Percentiles rank a stretch among this genome's conserved stretches.
These are phyloP conservation scores for Earliella scabrosa DNA, from an alignment of 1,284 basidiomycete species.

Conservation along the genomic window DNA sequence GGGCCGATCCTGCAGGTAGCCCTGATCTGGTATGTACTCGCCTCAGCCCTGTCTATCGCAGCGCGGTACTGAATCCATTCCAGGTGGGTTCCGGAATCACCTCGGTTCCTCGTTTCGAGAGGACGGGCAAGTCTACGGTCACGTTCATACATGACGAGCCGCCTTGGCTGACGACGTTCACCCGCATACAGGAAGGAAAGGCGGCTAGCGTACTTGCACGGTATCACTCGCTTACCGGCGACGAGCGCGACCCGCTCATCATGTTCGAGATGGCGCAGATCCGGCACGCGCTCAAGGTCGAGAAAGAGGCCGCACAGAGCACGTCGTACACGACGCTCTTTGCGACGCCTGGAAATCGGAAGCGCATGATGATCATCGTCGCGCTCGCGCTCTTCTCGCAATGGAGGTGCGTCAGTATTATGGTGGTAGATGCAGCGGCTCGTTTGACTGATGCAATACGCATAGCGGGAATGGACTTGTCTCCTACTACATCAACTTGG, in stretches of 20 bases:
- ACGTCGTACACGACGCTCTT: slow-evolving; percentile 57
- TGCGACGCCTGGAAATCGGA: slow-evolving; percentile 63
- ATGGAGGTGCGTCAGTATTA: slow-evolving; percentile 63
- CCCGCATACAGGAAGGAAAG: slow-evolving; percentile 44
- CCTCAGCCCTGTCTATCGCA: not conserved
- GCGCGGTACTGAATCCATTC: not conserved
- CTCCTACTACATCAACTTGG: slow-evolving; percentile 68
- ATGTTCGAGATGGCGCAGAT: slow-evolving; percentile 75
- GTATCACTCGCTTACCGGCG: slow-evolving; percentile 66
- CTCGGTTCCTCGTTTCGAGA: slow-evolving; percentile 67
- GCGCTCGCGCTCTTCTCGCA: slow-evolving; percentile 72
- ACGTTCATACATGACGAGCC: not conserved
- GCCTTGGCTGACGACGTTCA: not conserved
- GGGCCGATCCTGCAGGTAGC: slow-evolving; percentile 64
- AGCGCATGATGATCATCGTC: slow-evolving; percentile 69
- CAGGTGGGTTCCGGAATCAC: slow-evolving; percentile 73
- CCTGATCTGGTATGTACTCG: slow-evolving; percentile 48
- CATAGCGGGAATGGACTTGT: slow-evolving; percentile 67
- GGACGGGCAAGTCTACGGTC: slow-evolving; percentile 52
- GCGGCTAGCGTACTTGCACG: slow-evolving; percentile 65
- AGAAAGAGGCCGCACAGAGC: slow-evolving; percentile 62
- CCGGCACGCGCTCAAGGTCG: slow-evolving; percentile 65
- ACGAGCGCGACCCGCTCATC: slow-evolving; percentile 70
- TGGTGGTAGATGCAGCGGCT: too few species aligned
- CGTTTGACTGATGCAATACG: not conserved